Conservation (phyloP, 1,284 basidiomycete genomes). For the Tilletia setariae region DNA sequence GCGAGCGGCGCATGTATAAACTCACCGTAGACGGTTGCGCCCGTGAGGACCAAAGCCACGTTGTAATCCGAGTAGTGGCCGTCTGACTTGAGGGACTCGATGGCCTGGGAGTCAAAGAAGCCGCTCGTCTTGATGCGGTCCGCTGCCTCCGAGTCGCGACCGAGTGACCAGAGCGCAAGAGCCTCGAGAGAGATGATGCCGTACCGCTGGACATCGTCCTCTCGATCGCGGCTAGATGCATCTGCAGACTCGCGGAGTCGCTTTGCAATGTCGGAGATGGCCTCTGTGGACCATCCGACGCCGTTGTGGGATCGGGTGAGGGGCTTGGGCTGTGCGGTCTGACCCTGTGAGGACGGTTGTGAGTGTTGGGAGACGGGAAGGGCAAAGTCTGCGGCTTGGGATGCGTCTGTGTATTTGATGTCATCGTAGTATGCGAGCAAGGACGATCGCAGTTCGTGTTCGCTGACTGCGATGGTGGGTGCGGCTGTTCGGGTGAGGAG, state of each 20-base stretch:
- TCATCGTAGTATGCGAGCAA: slow-evolving; percentile 30
- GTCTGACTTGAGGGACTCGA: slow-evolving; percentile 20
- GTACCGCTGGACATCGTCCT: slow-evolving; percentile 7
- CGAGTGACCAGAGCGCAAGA: slow-evolving; percentile 41
- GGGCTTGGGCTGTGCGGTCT: slow-evolving; percentile 37
- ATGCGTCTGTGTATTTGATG: slow-evolving; percentile 36
- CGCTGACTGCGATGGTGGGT: slow-evolving; percentile 28
- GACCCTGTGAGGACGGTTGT: slow-evolving; percentile 19
- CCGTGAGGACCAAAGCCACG: slow-evolving; percentile 37
- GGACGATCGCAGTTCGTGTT: slow-evolving; percentile 35
- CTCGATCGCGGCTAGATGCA: background rate
- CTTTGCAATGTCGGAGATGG: slow-evolving; percentile 27
- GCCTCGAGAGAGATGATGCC: slow-evolving; percentile 31
- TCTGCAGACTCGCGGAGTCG: slow-evolving; percentile 29
- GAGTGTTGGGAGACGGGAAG: slow-evolving; percentile 18
- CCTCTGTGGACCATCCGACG: slow-evolving; percentile 38
- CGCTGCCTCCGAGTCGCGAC: slow-evolving; percentile 44
- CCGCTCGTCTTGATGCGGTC: slow-evolving; percentile 39
- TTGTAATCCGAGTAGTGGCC: slow-evolving; percentile 32
- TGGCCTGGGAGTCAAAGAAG: slow-evolving; percentile 36
- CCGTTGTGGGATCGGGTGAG: slow-evolving; percentile 27
- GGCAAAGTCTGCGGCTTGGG: slow-evolving; percentile 35
- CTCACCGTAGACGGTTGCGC: slow-evolving; percentile 40
- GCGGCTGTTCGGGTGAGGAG: slow-evolving; percentile 22
- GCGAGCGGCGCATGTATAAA: background rate